Conservation (phyloP, 75 land plant species). For the Pinus taeda region DNA sequence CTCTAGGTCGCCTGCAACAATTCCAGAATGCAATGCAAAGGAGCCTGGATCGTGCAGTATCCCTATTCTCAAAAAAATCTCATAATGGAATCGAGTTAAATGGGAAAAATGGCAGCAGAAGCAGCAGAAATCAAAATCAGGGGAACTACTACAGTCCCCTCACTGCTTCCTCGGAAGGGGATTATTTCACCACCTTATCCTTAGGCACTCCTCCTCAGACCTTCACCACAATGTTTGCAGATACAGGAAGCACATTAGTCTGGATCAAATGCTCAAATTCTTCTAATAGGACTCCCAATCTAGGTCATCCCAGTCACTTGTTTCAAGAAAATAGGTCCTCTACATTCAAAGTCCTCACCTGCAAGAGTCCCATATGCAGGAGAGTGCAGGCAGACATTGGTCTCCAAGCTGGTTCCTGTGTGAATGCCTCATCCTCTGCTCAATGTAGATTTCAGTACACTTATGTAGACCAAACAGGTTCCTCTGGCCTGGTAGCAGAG, state of each 20-base stretch:
- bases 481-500: neutral
- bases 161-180: neutral
- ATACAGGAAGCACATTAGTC: conserved; percentile 5
- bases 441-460: neutral
- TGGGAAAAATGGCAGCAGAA: too few species aligned
- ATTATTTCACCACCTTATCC: conserved; percentile 1
- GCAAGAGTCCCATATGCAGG: neutral
- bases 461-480: neutral
- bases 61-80: neutral
- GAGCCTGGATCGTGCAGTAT: neutral
- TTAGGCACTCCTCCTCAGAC: conserved; percentile 7
- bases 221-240: neutral
- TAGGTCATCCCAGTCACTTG: neutral
- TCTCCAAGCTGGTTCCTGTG: neutral
- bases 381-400: conserved; percentile 1
- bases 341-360: neutral
- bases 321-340: neutral
- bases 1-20: neutral
- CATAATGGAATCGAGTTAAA: neutral
- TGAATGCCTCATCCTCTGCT: neutral
- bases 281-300: neutral
- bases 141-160: neutral
- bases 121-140: too few species aligned
- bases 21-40: neutral
- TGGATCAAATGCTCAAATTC: conserved; percentile 4